Conservation (phyloP, 208 protist genomes). For the Leishmania turanica region DNA sequence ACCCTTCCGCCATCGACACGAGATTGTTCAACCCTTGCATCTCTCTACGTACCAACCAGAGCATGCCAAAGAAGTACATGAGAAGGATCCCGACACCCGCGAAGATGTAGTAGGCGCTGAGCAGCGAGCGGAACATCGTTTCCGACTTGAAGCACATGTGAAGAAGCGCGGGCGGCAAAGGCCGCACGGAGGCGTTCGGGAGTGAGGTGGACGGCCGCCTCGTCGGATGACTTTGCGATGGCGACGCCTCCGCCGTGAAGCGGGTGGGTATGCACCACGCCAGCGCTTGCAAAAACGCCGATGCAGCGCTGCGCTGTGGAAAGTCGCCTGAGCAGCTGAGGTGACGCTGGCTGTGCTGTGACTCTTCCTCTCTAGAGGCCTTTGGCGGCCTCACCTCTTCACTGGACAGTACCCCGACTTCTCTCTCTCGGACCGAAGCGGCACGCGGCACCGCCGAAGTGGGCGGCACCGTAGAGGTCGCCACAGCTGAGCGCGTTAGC, state of each 20-base stretch:
- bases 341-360: not conserved
- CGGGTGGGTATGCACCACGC: not conserved
- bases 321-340: not conserved
- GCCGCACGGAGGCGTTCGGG: not conserved
- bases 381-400: constrained; percentile 8
- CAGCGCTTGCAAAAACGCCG: not conserved
- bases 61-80: constrained; percentile 5
- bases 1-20: not conserved
- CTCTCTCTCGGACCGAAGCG: not conserved
- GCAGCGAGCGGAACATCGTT: not conserved
- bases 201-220: not conserved
- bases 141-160: not conserved
- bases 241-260: not conserved
- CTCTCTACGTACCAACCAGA: not conserved
- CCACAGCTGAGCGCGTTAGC: not conserved
- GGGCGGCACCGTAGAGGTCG: not conserved
- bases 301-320: not conserved
- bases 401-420: not conserved
- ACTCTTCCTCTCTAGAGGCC: not conserved
- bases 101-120: not conserved
- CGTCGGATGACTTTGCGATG: not conserved
- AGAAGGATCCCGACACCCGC: not conserved
- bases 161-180: constrained; percentile 6
- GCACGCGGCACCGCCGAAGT: not conserved
- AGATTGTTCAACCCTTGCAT: not conserved